Percentiles rank a stretch among this genome's conserved stretches.
Evolutionary conservation across 805 yeast genomes (phyloP).

Genomic region (Saccharomycopsis guyanensis): DNA sequence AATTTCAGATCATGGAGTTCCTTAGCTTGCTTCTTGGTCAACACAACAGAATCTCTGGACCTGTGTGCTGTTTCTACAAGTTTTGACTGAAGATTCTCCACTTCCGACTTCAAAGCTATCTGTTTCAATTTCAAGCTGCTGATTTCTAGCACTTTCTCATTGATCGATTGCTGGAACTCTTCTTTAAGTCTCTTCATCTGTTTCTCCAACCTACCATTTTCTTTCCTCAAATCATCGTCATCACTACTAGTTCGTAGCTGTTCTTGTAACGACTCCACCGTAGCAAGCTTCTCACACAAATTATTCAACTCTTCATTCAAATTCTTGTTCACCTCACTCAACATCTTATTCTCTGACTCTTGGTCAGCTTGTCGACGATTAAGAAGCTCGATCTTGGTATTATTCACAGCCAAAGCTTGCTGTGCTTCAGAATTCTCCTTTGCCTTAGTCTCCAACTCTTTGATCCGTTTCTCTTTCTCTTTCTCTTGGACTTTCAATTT

Average conservation of each 20-base stretch:
- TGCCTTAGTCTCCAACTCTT: not conserved
- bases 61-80: not conserved
- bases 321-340: slow-evolving; percentile 3
- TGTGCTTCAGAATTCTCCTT: not conserved
- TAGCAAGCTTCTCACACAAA: slow-evolving; percentile 1
- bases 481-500: not conserved
- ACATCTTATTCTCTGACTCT: slow-evolving; percentile 1
- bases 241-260: slow-evolving; percentile 1
- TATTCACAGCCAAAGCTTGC: not conserved
- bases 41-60: not conserved
- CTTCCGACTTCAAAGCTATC: slow-evolving; percentile 7
- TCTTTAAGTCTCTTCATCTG: not conserved
- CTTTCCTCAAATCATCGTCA: not conserved
- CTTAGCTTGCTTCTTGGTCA: not conserved
- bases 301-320: slow-evolving; percentile 3
- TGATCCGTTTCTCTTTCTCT: not conserved
- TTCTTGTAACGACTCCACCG: slow-evolving; percentile 3
- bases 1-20: not conserved
- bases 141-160: slow-evolving; percentile 2
- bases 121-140: slow-evolving; percentile 10
- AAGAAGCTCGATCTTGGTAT: not conserved
- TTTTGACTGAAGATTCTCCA: slow-evolving; percentile 4
- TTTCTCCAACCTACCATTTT: slow-evolving; percentile 6
- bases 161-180: not conserved
- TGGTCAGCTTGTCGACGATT: not conserved